Evolutionary conservation across 75 land plant genomes (phyloP).

Genomic region (Chamaecyparis obtusa): DNA sequence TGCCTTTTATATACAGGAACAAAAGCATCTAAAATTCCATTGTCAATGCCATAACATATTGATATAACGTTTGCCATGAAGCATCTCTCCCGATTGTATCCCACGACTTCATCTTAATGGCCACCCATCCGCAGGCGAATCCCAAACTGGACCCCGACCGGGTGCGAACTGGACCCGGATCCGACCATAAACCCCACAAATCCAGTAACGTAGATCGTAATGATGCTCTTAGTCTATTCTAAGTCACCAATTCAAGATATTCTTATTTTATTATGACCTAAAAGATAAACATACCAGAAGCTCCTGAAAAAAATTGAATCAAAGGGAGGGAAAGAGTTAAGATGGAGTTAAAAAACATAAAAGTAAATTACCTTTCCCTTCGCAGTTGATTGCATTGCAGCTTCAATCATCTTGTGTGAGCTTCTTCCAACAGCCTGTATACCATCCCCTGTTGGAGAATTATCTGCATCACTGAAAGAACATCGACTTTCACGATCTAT

Average conservation of each 20-base stretch:
- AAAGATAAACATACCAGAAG: not conserved
- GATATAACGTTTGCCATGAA: no score
- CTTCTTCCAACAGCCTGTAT: slow-evolving; percentile 97
- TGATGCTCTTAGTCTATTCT: not conserved
- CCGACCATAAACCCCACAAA: no score
- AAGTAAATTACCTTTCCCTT: slow-evolving; percentile 75
- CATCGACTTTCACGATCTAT: slow-evolving; percentile 85
- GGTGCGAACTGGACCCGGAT: no score
- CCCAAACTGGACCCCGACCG: no score
- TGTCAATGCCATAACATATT: no score
- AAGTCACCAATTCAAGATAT: not conserved
- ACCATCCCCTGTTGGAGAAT: slow-evolving; percentile 89
- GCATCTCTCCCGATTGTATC: no score
- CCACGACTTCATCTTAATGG: no score
- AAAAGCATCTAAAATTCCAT: no score
- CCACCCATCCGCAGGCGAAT: no score
- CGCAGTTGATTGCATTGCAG: slow-evolving; percentile 91
- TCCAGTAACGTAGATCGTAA: not conserved
- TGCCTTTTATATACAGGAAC: no score
- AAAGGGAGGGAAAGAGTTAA: not conserved
- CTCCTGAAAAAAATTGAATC: not conserved
- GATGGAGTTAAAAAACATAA: not conserved
- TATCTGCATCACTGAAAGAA: slow-evolving; percentile 62
- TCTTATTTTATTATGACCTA: not conserved
- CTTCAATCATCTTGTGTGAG: slow-evolving; percentile 98